Conservation (phyloP, 2,329 filamentous ascomycete species). For the Colletotrichum caudatum region DNA sequence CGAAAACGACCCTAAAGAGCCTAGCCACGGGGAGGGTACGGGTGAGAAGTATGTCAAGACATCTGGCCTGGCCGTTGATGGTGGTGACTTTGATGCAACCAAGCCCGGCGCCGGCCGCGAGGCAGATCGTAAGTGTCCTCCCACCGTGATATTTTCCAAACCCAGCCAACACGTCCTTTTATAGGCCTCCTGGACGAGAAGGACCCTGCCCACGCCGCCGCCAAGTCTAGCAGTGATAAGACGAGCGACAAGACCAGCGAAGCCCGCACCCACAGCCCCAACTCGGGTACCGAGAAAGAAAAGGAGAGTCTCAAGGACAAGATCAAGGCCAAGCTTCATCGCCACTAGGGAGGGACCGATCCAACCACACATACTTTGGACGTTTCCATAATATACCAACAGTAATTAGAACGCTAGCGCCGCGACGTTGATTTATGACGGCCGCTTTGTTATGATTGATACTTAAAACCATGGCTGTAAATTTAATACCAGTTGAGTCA, state of each 20-base stretch:
- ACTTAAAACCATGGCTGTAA: neutral
- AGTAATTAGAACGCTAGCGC: constrained; percentile 1
- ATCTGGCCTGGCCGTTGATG: constrained; percentile 71
- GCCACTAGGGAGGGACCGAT: constrained; percentile 48
- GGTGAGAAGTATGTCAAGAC: constrained; percentile 70
- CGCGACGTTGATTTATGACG: neutral
- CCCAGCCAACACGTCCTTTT: constrained; percentile 38
- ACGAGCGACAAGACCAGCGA: constrained; percentile 38
- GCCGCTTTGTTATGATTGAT: neutral
- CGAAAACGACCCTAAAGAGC: constrained; percentile 39
- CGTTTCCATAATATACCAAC: constrained; percentile 9
- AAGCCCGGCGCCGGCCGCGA: constrained; percentile 74
- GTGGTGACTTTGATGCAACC: constrained; percentile 75
- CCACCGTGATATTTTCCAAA: constrained; percentile 19
- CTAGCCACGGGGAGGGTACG: constrained; percentile 56
- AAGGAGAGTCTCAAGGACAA: constrained; percentile 71
- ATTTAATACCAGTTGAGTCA: neutral
- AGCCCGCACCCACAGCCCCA: constrained; percentile 41
- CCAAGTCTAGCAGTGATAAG: constrained; percentile 43
- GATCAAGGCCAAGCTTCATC: constrained; percentile 77
- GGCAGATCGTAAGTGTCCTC: constrained; percentile 68
- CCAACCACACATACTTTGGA: neutral
- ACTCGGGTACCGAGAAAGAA: constrained; percentile 46
- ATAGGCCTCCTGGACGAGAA: constrained; percentile 66
- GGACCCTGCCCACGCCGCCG: constrained; percentile 46